A percentile compares a stretch with the other conserved stretches of the same genome.
Evolutionary conservation across 495 filamentous ascomycete genomes (phyloP).

Genomic region (Neurospora africana): DNA sequence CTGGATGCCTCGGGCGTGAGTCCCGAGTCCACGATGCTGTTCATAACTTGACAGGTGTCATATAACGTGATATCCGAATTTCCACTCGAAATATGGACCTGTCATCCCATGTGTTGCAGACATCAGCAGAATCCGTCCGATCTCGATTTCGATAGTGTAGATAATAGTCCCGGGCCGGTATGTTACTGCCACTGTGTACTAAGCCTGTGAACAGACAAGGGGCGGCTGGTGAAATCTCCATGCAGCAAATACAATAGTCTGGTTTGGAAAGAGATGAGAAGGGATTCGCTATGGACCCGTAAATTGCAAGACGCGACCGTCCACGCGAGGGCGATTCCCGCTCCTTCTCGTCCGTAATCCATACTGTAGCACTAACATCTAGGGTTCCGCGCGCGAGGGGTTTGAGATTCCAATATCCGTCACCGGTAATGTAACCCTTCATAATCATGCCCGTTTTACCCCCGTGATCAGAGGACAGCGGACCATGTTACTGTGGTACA

Average conservation of each 20-base stretch:
- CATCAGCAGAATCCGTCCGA: neutral
- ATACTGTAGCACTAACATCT: neutral
- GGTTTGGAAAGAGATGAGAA: neutral
- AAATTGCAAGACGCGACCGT: neutral
- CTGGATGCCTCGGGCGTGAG: neutral
- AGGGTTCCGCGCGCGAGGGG: neutral
- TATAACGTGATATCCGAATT: neutral
- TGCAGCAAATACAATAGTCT: neutral
- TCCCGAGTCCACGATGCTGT: neutral
- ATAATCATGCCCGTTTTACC: neutral
- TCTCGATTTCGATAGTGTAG: neutral
- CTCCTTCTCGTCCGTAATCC: neutral
- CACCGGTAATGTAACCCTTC: neutral
- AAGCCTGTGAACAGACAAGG: neutral
- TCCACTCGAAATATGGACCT: neutral
- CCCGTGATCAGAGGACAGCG: neutral
- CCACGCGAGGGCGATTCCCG: neutral
- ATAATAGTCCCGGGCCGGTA: neutral
- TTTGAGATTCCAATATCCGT: neutral
- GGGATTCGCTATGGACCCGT: neutral
- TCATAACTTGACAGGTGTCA: neutral
- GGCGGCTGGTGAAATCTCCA: neutral
- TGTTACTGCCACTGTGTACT: neutral
- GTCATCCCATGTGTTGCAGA: neutral
- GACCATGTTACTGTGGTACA: neutral